Evolutionary conservation across 306 rosid genomes (phyloP).

Genomic region (Geum urbanum): DNA sequence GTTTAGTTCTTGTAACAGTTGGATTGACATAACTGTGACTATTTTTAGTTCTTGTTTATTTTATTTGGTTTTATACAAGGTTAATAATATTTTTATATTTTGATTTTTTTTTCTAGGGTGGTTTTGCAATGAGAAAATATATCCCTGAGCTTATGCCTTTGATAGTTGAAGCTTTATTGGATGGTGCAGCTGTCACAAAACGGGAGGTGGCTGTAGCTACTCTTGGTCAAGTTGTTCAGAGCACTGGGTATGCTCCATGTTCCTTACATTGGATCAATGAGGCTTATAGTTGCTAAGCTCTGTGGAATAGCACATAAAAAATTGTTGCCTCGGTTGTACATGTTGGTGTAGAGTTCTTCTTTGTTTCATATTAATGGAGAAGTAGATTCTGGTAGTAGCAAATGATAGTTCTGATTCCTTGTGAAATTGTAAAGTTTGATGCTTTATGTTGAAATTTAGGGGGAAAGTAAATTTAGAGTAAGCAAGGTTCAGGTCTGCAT

Average conservation of each 20-base stretch:
- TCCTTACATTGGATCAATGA: conserved; percentile 1
- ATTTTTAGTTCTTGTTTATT: not conserved
- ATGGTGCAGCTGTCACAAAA: conserved; percentile 89
- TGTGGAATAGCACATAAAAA: not conserved
- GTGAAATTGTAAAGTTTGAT: not conserved
- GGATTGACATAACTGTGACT: not conserved
- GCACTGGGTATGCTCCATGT: conserved; percentile 76
- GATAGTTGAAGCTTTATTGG: conserved; percentile 90
- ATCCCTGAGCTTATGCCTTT: conserved; percentile 98
- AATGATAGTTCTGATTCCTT: not conserved
- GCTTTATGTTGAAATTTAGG: too few species aligned
- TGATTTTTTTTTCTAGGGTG: conserved; percentile 51
- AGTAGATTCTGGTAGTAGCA: not conserved
- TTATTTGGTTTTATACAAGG: conserved; percentile 3
- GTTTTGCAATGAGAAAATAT: conserved; percentile 95
- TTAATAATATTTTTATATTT: not conserved
- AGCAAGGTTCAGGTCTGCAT: not conserved
- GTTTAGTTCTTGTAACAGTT: conserved; percentile 13
- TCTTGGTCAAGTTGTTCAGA: conserved; percentile 98
- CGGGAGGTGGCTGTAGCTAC: conserved; percentile 97
- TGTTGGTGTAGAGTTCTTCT: not conserved
- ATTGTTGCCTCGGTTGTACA: not conserved
- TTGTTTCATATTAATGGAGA: not conserved
- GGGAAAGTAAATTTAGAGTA: not conserved
- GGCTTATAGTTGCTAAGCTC: not conserved